Percentiles rank a stretch among this genome's conserved stretches.
phyloP scores from a whole-genome alignment of 1,284 basidiomycete genomes.

The Malassezia arunalokei region DNA sequence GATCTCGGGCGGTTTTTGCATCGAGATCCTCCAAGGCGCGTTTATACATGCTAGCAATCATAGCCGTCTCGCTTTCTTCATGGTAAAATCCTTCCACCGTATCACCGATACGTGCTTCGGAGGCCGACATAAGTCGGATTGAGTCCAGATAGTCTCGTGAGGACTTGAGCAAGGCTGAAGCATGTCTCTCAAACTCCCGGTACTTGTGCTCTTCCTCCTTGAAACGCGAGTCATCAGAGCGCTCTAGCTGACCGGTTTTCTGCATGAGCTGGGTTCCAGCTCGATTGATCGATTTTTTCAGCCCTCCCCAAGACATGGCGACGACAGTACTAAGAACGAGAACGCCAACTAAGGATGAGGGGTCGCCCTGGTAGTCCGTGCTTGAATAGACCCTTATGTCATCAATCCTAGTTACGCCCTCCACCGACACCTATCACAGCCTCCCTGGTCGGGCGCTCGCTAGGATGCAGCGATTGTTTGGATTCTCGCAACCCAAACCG shows the following conservation, averaged over 20 bases:
- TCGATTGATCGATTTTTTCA: slow-evolving; percentile 87
- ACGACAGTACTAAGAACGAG: not conserved
- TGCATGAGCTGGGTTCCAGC: slow-evolving; percentile 69
- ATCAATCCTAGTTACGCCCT: not conserved
- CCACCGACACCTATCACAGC: not conserved
- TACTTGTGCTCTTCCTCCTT: slow-evolving; percentile 81
- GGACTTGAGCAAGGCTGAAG: slow-evolving; percentile 72
- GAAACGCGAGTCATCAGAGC: slow-evolving; percentile 87
- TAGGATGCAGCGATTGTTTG: slow-evolving; percentile 49
- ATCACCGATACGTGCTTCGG: slow-evolving; percentile 86
- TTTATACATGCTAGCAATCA: slow-evolving; percentile 93
- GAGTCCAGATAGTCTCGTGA: slow-evolving; percentile 89
- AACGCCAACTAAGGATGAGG: no score
- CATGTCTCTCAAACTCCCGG: slow-evolving; percentile 57
- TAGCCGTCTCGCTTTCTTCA: slow-evolving; percentile 58
- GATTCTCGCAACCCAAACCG: slow-evolving; percentile 49
- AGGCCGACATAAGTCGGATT: slow-evolving; percentile 67
- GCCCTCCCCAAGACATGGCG: slow-evolving; percentile 50
- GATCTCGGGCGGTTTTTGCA: slow-evolving; percentile 66
- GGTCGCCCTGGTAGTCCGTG: no score
- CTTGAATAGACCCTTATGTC: not conserved
- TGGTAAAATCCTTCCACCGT: slow-evolving; percentile 88
- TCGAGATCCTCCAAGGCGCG: slow-evolving; percentile 89
- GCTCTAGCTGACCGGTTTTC: slow-evolving; percentile 83
- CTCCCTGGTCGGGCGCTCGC: not conserved